These are phyloP conservation scores for Capniomyces stellatus DNA, from an alignment of 371 early-diverging fungal genomes.

Conservation along the genomic window DNA sequence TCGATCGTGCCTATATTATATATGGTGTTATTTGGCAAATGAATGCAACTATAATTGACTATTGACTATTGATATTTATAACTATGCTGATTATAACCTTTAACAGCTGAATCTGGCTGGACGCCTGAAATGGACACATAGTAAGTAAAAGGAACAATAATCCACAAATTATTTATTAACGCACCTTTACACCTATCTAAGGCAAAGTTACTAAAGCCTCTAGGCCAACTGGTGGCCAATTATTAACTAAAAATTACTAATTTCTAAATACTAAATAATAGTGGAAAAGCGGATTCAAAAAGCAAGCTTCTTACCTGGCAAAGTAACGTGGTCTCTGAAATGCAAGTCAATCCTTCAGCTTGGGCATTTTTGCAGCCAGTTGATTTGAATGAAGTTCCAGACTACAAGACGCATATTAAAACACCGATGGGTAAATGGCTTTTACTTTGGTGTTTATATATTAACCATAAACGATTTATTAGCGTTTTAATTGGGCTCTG, in stretches of 20 bases:
- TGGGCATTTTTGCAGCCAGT: conserved; percentile 99
- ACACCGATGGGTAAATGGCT: conserved; percentile 94
- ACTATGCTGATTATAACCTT: neutral
- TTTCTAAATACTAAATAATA: neutral
- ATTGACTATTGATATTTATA: no score
- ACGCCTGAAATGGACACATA: conserved; percentile 59
- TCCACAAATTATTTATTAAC: no score
- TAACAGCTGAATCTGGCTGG: conserved; percentile 76
- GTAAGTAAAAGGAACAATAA: conserved; percentile 10
- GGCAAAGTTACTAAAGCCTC: no score
- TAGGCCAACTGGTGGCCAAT: no score
- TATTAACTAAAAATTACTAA: neutral
- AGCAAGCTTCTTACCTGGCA: conserved; percentile 23
- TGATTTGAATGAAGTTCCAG: conserved; percentile 75
- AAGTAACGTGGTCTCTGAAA: conserved; percentile 47
- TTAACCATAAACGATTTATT: no score
- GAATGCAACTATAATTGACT: no score
- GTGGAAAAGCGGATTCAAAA: conserved; percentile 9
- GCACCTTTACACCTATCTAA: no score
- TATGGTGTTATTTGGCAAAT: neutral
- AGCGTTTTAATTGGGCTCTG: no score
- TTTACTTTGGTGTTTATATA: no score
- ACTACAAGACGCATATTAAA: conserved; percentile 92
- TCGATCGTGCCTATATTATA: conserved; percentile 3
- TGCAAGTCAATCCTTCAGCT: conserved; percentile 57